phyloP scores from a whole-genome alignment of 441 rosid genomes.

The Caryocar brasiliense region DNA sequence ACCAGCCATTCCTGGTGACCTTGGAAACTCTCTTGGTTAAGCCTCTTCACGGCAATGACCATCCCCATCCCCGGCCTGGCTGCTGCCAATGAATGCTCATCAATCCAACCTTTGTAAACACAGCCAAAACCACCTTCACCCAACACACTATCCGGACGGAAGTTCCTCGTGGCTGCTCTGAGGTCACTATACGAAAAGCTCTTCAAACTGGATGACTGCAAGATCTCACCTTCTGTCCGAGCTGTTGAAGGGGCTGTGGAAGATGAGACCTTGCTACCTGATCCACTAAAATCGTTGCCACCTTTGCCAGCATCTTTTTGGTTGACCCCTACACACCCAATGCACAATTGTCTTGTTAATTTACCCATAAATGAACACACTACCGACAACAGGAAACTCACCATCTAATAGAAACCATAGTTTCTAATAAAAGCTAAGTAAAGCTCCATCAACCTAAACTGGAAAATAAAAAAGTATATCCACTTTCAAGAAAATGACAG shows the following conservation, averaged over 20 bases:
- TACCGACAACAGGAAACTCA: too few relatives aligned
- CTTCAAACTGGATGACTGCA: constrained; percentile 58
- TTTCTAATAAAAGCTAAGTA: not conserved
- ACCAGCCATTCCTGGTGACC: constrained; percentile 98
- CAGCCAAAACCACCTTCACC: constrained; percentile 99
- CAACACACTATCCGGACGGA: constrained; percentile 74
- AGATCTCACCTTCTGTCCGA: constrained; percentile 66
- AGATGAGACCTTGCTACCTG: constrained; percentile 30
- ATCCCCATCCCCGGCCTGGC: constrained; percentile 63
- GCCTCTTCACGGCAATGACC: constrained; percentile 74
- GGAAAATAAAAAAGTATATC: not conserved
- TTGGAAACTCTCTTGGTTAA: constrained; percentile 70
- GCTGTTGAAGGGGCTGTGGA: constrained; percentile 17
- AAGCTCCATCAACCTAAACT: not conserved
- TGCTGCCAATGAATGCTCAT: constrained; percentile 53
- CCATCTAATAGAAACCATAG: too few relatives aligned
- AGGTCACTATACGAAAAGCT: constrained; percentile 54
- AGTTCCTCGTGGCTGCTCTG: constrained; percentile 74
- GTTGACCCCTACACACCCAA: constrained; percentile 28
- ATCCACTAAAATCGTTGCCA: constrained; percentile 28
- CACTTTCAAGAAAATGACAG: not conserved
- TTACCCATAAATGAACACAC: not conserved
- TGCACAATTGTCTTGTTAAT: not conserved
- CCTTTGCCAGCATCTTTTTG: constrained; percentile 25
- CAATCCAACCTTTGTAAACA: constrained; percentile 90